A percentile compares a stretch with the other conserved stretches of the same genome.
These are phyloP conservation scores for Candida koratica DNA, from an alignment of 805 yeast species.

Conservation along the genomic window DNA sequence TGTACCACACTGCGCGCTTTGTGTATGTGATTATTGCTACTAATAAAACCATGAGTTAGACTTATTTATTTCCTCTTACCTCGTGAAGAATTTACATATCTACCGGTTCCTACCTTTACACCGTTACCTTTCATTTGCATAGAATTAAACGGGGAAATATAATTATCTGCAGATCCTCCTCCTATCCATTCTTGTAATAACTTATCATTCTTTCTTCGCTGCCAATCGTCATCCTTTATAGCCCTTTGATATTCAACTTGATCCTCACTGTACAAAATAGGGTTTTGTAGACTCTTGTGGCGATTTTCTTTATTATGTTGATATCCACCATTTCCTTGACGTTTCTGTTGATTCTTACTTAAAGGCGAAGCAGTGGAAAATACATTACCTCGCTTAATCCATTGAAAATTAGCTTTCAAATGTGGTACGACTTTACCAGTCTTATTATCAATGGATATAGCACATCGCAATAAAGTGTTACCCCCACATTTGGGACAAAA, in stretches of 20 bases:
- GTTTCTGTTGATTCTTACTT: conserved; percentile 67
- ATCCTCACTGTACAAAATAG: conserved; percentile 75
- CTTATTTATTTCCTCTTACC: conserved; percentile 18
- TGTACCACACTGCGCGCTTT: too few relatives aligned
- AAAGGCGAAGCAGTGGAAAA: conserved; percentile 85
- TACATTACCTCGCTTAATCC: conserved; percentile 85
- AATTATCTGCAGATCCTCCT: conserved; percentile 86
- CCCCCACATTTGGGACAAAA: conserved; percentile 98
- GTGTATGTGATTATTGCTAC: background rate
- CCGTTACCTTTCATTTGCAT: conserved; percentile 47
- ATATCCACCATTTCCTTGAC: conserved; percentile 73
- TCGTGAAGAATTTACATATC: conserved; percentile 68
- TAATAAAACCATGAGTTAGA: background rate
- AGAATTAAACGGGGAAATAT: conserved; percentile 77
- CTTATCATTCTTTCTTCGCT: conserved; percentile 80
- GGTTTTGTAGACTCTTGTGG: conserved; percentile 45
- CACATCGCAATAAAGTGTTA: conserved; percentile 80
- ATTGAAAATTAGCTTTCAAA: conserved; percentile 84
- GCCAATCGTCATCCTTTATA: conserved; percentile 83
- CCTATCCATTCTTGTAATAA: conserved; percentile 85
- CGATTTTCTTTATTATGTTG: conserved; percentile 66
- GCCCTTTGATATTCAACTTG: conserved; percentile 92
- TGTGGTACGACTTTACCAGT: conserved; percentile 87
- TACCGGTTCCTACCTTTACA: conserved; percentile 81
- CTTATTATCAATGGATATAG: conserved; percentile 74